Evolutionary conservation across 2,329 filamentous ascomycete species (phyloP).

Genomic region (Colletotrichum echinochloae): DNA sequence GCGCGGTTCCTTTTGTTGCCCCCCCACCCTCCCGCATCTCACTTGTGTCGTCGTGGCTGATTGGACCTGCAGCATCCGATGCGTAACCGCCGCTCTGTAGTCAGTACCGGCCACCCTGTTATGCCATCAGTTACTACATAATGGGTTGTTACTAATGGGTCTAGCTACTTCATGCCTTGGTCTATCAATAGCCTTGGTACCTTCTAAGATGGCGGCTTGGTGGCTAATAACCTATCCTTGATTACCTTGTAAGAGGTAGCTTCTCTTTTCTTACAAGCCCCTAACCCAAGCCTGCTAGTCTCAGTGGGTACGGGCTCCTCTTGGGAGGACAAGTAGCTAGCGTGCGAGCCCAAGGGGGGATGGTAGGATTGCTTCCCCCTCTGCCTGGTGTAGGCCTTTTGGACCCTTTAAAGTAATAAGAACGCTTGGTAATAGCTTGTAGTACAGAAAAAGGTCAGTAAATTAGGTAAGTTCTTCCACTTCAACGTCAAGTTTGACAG

Average conservation of each 20-base stretch:
- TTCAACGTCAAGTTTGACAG: constrained; percentile 11
- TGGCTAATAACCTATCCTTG: constrained; percentile 42
- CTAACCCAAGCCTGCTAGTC: constrained; percentile 42
- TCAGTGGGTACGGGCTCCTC: constrained; percentile 41
- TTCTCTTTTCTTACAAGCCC: constrained; percentile 25
- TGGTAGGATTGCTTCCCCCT: constrained; percentile 6
- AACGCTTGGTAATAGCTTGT: constrained; percentile 38
- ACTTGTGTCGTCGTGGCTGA: not conserved
- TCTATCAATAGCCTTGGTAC: constrained; percentile 33
- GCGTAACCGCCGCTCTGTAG: constrained; percentile 1
- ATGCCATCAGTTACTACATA: not conserved
- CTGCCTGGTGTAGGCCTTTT: constrained; percentile 19
- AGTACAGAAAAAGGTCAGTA: constrained; percentile 27
- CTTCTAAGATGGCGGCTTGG: constrained; percentile 43
- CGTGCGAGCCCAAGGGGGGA: not conserved
- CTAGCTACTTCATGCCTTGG: constrained; percentile 21
- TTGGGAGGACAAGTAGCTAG: not conserved
- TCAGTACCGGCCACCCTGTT: not conserved
- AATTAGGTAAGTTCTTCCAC: constrained; percentile 22
- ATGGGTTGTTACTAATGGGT: not conserved
- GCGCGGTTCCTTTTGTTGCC: not conserved
- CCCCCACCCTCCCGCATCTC: not conserved
- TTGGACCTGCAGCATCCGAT: not conserved
- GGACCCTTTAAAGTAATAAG: constrained; percentile 27
- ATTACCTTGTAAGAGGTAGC: constrained; percentile 42